Base-by-base conservation (phyloP, 768 basidiomycete species). In the Suillus placidus region DNA sequence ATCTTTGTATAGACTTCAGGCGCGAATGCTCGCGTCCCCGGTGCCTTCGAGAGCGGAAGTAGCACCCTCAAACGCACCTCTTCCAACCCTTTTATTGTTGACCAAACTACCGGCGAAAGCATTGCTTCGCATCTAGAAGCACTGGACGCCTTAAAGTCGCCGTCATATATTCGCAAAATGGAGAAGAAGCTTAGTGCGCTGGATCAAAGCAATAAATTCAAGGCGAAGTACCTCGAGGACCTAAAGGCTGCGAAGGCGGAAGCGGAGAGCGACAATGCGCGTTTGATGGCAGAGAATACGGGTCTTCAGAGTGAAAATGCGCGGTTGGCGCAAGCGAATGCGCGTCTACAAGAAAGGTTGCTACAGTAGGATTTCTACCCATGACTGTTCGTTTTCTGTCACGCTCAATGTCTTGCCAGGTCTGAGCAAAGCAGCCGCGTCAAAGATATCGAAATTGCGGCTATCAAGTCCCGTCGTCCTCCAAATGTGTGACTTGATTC, bases 151-250 rank as follows among this genome's bases (percentile, higher is more conserved):
- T 60, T 72, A 37, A 60, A 52, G 16, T 45, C 78, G 0, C 63
- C 67, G 49, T 70, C 72, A 10, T 78, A 80, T 58, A 72, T 84
- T 49, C 66, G 66, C 40, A 77, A 74, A 61, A 74, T 84, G 43
- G 82, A 85, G 66, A 74, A 80, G 43, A 79, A 78, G 63, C 66
- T 73, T 12, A 68, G 68, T 10, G 80, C 82, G 26, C 72, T 79
- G 56, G 77, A 76, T 52, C 75, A 78, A 52, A 75, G 78, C 32
- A 78, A 76, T 16, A 70, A 71, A 4, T 72, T 71, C 5, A 83
- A 82, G 66, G 71, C 71, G 38, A 70, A 51, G 34, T 52, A 26
- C 0, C 71, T 76, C 2, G 62, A 45, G 5, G n/a, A n/a, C 13
- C 10, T 74, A 42, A 37, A n/a, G 30, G 56, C 49, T 7, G 69